phyloP scores from a whole-genome alignment of 371 early-diverging fungal species.

The Coemansia sp. region DNA sequence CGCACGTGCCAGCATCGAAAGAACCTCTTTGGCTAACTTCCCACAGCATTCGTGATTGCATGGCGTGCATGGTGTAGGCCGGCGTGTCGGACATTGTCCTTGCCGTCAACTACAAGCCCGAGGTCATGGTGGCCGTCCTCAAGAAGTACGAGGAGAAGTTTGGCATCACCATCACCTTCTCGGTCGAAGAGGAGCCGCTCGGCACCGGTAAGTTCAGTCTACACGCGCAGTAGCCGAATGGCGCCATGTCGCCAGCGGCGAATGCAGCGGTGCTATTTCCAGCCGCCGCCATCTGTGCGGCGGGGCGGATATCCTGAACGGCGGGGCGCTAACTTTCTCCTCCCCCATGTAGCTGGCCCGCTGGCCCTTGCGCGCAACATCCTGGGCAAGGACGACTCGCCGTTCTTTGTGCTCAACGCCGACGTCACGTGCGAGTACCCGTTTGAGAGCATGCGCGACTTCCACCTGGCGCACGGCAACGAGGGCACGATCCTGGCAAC shows the following conservation, averaged over 20 bases:
- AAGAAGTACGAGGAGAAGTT: conserved; percentile 84
- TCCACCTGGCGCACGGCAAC: conserved; percentile 82
- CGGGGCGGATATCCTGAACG: background rate
- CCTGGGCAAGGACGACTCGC: conserved; percentile 84
- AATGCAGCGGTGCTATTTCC: background rate
- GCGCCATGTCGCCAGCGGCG: background rate
- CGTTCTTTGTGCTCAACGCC: conserved; percentile 99
- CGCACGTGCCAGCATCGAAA: background rate
- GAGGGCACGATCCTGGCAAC: conserved; percentile 98
- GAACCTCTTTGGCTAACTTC: background rate
- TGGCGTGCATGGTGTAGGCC: conserved; percentile 59
- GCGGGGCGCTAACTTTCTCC: background rate
- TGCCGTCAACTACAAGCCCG: conserved; percentile 98
- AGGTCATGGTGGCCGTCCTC: conserved; percentile 88
- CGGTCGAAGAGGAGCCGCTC: conserved; percentile 95
- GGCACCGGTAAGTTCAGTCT: conserved; percentile 68
- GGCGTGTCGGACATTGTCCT: conserved; percentile 98
- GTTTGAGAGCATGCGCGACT: conserved; percentile 82
- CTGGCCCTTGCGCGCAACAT: conserved; percentile 91
- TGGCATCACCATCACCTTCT: conserved; percentile 93
- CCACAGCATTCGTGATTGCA: background rate
- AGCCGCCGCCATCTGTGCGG: background rate
- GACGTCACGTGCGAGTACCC: conserved; percentile 99
- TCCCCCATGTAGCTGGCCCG: conserved; percentile 78
- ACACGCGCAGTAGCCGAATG: background rate